A percentile compares a stretch with the other conserved stretches of the same genome.
Evolutionary conservation across 2,329 filamentous ascomycete species (phyloP).

Genomic region (Sporothrix curviconia): DNA sequence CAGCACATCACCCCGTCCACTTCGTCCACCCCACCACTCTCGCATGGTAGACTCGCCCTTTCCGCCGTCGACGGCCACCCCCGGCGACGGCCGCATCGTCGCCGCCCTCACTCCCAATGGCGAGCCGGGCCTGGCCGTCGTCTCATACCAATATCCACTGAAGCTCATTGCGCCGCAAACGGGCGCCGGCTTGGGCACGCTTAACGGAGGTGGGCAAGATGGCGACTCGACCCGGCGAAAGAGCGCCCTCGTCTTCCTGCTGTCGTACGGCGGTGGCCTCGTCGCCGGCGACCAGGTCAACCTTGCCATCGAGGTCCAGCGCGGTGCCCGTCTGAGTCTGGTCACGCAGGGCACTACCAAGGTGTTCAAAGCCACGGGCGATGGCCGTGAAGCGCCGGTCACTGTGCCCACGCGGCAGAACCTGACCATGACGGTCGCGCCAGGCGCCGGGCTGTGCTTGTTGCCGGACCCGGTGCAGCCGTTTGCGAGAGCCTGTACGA

Average conservation of each 20-base stretch:
- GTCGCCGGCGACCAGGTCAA: conserved; percentile 80
- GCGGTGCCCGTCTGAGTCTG: conserved; percentile 58
- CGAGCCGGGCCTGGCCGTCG: conserved; percentile 62
- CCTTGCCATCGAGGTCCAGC: conserved; percentile 60
- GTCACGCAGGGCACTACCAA: conserved; percentile 82
- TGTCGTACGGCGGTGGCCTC: conserved; percentile 91
- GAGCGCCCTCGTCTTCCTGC: conserved; percentile 75
- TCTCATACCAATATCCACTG: conserved; percentile 88
- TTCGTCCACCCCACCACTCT: not conserved
- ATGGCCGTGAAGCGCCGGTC: not conserved
- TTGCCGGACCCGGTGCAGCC: conserved; percentile 92
- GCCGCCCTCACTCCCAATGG: conserved; percentile 65
- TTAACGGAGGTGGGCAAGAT: conserved; percentile 18
- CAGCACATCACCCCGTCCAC: not conserved
- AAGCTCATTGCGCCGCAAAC: conserved; percentile 78
- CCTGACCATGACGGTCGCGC: conserved; percentile 44
- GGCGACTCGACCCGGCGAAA: conserved; percentile 35
- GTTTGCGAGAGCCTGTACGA: conserved; percentile 78
- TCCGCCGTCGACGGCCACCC: conserved; percentile 61
- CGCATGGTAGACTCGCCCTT: conserved; percentile 66
- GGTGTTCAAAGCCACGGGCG: conserved; percentile 68
- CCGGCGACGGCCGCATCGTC: conserved; percentile 73
- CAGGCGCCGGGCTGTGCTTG: conserved; percentile 52
- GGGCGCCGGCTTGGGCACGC: not conserved
- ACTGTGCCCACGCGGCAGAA: conserved; percentile 46